These are phyloP conservation scores for Penicillium corylophilum DNA, from an alignment of 2,329 filamentous ascomycete species.

Conservation along the genomic window DNA sequence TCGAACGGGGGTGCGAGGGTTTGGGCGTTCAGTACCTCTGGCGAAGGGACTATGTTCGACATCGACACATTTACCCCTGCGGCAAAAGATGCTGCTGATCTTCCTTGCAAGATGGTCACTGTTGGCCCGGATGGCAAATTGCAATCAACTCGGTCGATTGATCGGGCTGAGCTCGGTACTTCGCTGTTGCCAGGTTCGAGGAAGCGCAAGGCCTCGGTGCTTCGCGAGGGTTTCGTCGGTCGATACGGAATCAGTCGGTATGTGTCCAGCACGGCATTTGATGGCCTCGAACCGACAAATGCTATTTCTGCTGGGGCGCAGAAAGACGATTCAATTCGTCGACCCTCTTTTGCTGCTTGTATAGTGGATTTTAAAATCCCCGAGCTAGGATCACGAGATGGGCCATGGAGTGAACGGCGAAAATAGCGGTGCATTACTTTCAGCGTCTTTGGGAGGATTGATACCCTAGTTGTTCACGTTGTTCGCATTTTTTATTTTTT, in stretches of 20 bases:
- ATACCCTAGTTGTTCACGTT: not conserved
- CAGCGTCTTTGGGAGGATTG: not conserved
- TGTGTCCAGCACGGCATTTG: slow-evolving; percentile 1
- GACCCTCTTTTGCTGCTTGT: slow-evolving; percentile 36
- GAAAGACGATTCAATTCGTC: slow-evolving; percentile 14
- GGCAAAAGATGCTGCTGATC: slow-evolving; percentile 9
- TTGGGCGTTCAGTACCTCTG: slow-evolving; percentile 53
- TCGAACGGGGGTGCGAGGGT: slow-evolving; percentile 45
- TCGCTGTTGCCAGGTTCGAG: slow-evolving; percentile 14
- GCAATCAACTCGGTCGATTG: slow-evolving; percentile 17
- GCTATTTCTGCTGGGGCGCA: not conserved
- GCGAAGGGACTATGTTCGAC: slow-evolving; percentile 49
- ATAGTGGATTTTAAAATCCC: slow-evolving; percentile 40
- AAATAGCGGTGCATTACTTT: not conserved
- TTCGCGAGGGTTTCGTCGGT: slow-evolving; percentile 24
- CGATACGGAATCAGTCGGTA: slow-evolving; percentile 22
- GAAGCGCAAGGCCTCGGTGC: slow-evolving; percentile 29
- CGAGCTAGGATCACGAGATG: slow-evolving; percentile 25
- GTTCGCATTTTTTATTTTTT: too few species aligned
- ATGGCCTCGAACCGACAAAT: slow-evolving; percentile 7
- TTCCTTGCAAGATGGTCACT: slow-evolving; percentile 24
- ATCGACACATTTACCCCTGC: slow-evolving; percentile 36
- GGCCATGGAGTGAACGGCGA: slow-evolving; percentile 19
- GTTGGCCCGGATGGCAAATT: slow-evolving; percentile 30
- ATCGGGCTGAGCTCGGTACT: slow-evolving; percentile 9